Evolutionary conservation across 2,329 filamentous ascomycete genomes (phyloP).

Genomic region (Ophiocordyceps camponoti-saundersi): DNA sequence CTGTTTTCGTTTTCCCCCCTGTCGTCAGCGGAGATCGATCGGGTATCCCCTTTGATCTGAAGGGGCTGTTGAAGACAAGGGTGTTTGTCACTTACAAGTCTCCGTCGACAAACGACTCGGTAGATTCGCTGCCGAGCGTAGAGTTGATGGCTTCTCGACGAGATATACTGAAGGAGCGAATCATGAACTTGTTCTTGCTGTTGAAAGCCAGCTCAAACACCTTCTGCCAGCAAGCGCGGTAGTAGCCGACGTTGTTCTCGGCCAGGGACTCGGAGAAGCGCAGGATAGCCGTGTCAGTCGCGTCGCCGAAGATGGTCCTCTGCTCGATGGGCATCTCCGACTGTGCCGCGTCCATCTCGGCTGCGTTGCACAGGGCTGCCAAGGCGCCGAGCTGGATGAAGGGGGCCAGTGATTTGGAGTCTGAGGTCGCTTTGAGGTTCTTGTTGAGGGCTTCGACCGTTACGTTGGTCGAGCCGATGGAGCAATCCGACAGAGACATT

Average conservation of each 20-base stretch:
- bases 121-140: constrained; percentile 20
- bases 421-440: constrained; percentile 8
- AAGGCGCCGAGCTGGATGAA: constrained; percentile 43
- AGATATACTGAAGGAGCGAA: constrained; percentile 37
- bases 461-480: constrained; percentile 34
- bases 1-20: constrained; percentile 9
- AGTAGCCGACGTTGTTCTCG: constrained; percentile 34
- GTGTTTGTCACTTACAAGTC: constrained; percentile 18
- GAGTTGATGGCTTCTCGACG: constrained; percentile 13
- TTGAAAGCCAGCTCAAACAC: constrained; percentile 59
- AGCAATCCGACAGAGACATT: constrained; percentile 56
- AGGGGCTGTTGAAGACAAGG: background rate
- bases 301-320: constrained; percentile 54
- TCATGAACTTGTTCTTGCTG: constrained; percentile 73
- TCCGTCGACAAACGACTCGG: constrained; percentile 14
- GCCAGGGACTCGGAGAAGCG: constrained; percentile 49
- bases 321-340: constrained; percentile 38
- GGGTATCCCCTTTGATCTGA: no score
- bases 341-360: constrained; percentile 54
- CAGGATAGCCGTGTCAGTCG: constrained; percentile 59
- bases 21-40: no score
- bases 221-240: constrained; percentile 46
- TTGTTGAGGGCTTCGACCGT: constrained; percentile 33
- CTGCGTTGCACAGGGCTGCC: constrained; percentile 55
- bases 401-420: constrained; percentile 16